Percentiles rank a stretch among this genome's conserved stretches.
These are phyloP conservation scores for Nectriaceae sp. DNA, from an alignment of 2,329 filamentous ascomycete species.

Conservation along the genomic window DNA sequence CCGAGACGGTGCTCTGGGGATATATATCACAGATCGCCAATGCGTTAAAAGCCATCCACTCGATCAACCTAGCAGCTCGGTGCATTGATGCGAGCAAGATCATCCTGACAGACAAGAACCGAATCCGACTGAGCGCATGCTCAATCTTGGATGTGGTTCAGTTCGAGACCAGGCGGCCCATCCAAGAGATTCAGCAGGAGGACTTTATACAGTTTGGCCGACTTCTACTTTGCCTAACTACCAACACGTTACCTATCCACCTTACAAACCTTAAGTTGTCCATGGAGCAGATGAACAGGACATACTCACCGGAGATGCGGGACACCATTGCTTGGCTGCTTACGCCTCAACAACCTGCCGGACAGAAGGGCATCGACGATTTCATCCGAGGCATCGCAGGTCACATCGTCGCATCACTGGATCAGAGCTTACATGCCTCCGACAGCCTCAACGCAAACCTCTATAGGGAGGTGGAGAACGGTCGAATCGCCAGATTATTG, in stretches of 20 bases:
- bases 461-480: constrained; percentile 85
- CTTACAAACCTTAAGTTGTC: constrained; percentile 66
- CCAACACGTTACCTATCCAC: constrained; percentile 58
- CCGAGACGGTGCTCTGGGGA: constrained; percentile 81
- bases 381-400: constrained; percentile 78
- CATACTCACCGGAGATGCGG: constrained; percentile 76
- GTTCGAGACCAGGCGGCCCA: constrained; percentile 67
- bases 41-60: constrained; percentile 84
- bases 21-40: constrained; percentile 92
- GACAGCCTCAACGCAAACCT: constrained; percentile 76
- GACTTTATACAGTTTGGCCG: constrained; percentile 85
- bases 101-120: constrained; percentile 85
- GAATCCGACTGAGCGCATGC: constrained; percentile 85
- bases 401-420: constrained; percentile 74
- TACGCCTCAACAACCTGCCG: constrained; percentile 57
- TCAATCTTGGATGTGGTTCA: constrained; percentile 88
- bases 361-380: constrained; percentile 73
- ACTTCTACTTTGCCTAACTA: constrained; percentile 80
- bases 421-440: constrained; percentile 75
- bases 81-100: constrained; percentile 88
- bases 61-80: constrained; percentile 77
- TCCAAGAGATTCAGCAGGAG: constrained; percentile 81
- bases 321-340: constrained; percentile 84
- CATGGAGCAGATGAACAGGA: constrained; percentile 74
- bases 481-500: constrained; percentile 76